These are phyloP conservation scores for Penicillium sp. DNA, from an alignment of 2,329 filamentous ascomycete genomes.

Conservation along the genomic window DNA sequence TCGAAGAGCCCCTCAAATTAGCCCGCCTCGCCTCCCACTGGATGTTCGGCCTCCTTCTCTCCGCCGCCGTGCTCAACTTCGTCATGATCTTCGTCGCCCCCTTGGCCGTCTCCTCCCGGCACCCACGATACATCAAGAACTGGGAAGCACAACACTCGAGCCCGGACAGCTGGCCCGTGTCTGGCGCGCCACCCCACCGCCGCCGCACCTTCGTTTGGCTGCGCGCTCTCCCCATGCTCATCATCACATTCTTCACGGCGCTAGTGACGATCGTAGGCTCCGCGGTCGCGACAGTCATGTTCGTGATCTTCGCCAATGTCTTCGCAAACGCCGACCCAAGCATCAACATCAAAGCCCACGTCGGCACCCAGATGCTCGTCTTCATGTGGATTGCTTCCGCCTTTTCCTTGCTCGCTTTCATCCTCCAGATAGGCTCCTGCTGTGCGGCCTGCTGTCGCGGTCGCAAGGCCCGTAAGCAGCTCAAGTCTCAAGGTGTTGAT, in stretches of 20 bases:
- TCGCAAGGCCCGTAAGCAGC: constrained; percentile 37
- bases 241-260: constrained; percentile 68
- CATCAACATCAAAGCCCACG: constrained; percentile 71
- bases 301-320: constrained; percentile 75
- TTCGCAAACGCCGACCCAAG: constrained; percentile 67
- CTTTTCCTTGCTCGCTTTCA: constrained; percentile 67
- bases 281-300: constrained; percentile 79
- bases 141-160: constrained; percentile 28
- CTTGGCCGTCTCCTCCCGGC: constrained; percentile 49
- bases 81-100: constrained; percentile 68
- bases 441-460: constrained; percentile 63
- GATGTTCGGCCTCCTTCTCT: constrained; percentile 89
- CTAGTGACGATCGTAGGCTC: constrained; percentile 69
- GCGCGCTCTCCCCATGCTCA: constrained; percentile 65
- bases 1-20: constrained; percentile 72
- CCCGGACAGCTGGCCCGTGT: constrained; percentile 3
- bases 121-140: constrained; percentile 34
- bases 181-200: constrained; percentile 34
- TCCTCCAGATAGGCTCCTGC: constrained; percentile 73
- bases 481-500: constrained; percentile 25
- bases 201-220: constrained; percentile 39
- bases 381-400: constrained; percentile 86
- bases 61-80: constrained; percentile 68
- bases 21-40: constrained; percentile 73
- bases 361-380: constrained; percentile 74